Evolutionary conservation across 2,329 filamentous ascomycete species (phyloP).

Genomic region (Talaromyces piceae): DNA sequence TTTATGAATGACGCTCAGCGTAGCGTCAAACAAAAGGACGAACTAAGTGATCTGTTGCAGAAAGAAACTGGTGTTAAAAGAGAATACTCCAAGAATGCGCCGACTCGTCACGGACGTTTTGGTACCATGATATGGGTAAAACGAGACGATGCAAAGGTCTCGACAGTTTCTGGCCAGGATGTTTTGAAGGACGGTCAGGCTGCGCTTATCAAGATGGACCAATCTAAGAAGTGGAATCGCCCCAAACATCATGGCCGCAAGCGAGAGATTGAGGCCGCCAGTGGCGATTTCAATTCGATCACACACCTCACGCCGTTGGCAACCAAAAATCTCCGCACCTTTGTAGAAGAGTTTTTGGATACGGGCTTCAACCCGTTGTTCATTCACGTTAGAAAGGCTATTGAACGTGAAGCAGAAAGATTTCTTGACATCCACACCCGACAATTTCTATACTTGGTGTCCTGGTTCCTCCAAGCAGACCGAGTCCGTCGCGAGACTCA

Average conservation of each 20-base stretch:
- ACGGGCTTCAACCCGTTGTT: constrained; percentile 93
- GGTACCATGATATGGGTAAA: constrained; percentile 98
- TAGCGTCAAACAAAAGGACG: constrained; percentile 60
- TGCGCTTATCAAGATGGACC: constrained; percentile 82
- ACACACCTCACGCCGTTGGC: constrained; percentile 64
- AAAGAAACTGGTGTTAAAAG: constrained; percentile 80
- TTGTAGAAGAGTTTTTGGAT: constrained; percentile 90
- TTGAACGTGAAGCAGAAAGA: constrained; percentile 82
- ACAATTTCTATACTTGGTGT: constrained; percentile 86
- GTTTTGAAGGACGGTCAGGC: constrained; percentile 65
- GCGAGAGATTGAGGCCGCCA: constrained; percentile 52
- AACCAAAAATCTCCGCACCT: constrained; percentile 67
- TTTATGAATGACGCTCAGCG: constrained; percentile 76
- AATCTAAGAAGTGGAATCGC: constrained; percentile 81
- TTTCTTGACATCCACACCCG: constrained; percentile 67
- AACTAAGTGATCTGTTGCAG: constrained; percentile 65
- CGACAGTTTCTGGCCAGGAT: constrained; percentile 82
- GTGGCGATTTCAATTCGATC: constrained; percentile 67
- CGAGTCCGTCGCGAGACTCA: constrained; percentile 59
- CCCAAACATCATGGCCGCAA: constrained; percentile 57
- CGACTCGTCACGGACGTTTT: constrained; percentile 85
- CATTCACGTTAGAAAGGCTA: constrained; percentile 73
- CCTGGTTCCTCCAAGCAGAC: constrained; percentile 89
- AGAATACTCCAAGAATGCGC: constrained; percentile 67
- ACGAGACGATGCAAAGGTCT: constrained; percentile 73